Conservation (phyloP, 345 rosid species). For the Reutealis trisperma region DNA sequence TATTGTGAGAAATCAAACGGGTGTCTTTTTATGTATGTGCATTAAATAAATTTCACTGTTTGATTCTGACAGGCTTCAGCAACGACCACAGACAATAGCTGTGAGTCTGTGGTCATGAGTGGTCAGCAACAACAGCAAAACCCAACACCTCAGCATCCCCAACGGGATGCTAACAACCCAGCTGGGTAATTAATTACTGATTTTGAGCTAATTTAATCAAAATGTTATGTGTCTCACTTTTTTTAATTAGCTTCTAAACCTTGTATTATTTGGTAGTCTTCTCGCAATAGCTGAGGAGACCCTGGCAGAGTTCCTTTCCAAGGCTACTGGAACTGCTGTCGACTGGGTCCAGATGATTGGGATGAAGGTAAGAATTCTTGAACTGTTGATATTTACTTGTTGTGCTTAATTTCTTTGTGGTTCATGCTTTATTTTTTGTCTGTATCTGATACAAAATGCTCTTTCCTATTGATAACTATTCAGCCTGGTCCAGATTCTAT, state of each 20-base stretch:
- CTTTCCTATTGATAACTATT: slow-evolving; percentile 16
- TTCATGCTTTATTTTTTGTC: not conserved
- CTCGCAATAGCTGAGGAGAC: slow-evolving; percentile 95
- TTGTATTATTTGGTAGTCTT: slow-evolving; percentile 46
- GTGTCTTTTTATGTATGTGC: not conserved
- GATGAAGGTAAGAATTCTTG: slow-evolving; percentile 73
- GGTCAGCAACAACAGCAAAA: slow-evolving; percentile 98
- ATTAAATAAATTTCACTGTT: not conserved
- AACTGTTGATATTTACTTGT: not conserved
- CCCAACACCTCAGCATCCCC: slow-evolving; percentile 93
- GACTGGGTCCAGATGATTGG: slow-evolving; percentile 99
- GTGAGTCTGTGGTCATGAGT: slow-evolving; percentile 98
- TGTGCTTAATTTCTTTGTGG: not conserved
- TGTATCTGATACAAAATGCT: not conserved
- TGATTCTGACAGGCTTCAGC: slow-evolving; percentile 61
- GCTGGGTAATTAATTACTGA: slow-evolving; percentile 64
- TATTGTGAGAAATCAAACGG: not conserved
- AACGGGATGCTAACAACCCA: slow-evolving; percentile 95
- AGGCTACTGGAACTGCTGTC: slow-evolving; percentile 99
- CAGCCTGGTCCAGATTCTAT: slow-evolving; percentile 99
- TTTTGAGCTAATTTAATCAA: not conserved
- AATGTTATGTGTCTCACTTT: not conserved
- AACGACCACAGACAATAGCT: slow-evolving; percentile 99
- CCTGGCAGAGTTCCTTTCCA: slow-evolving; percentile 86
- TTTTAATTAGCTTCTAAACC: not conserved